Base-by-base conservation (phyloP, 73 alveolate genomes). In the Paramecium caudatum region DNA sequence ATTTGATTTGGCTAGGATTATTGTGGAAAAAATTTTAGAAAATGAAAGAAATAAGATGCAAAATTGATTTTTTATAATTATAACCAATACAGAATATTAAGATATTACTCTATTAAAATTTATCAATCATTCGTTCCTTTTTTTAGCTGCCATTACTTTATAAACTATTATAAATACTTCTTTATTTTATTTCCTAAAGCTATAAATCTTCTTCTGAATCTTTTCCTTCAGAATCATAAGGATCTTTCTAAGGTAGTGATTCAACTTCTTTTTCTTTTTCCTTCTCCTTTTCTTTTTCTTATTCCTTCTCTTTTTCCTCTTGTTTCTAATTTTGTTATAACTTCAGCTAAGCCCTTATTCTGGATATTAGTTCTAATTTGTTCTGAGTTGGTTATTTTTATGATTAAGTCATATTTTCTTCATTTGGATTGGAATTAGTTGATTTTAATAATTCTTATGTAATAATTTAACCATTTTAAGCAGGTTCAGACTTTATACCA, bases 1-100 rank as follows among this genome's bases (percentile, higher is more conserved):
- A 46, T 78, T 92, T 36, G 98, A 95, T 83, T 92, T 95, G 94
- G 93, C 97, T 6, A 94, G 94, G 39, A 91, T 93, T 46, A 95
- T 95, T n/a, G 91, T 94, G 1, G 98, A 95, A 50, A 95, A 95
- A 50, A 95, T 95, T 30, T 47, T 91, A 3, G 93, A 95, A 13
- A 94, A 93, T 55, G 92, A 93, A 33, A 78, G 93, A 82, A 90
- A 93, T 92, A 92, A 84, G 82, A 34, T 86, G 37, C 36, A 81
- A 36, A 46, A 78, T 61, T 55, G 80, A 55, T 23, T n/a, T n/a
- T n/a, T n/a, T n/a, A n/a, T n/a, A n/a, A n/a, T n/a, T n/a, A n/a
- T 62, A n/a, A n/a, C n/a, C n/a, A n/a, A n/a, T n/a, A n/a, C n/a
- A n/a, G n/a, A n/a, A n/a, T n/a, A n/a, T n/a, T n/a, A n/a, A n/a